A percentile compares a stretch with the other conserved stretches of the same genome.
These are phyloP conservation scores for Funneliformis geosporum DNA, from an alignment of 192 early-diverging fungal genomes.

Conservation along the genomic window DNA sequence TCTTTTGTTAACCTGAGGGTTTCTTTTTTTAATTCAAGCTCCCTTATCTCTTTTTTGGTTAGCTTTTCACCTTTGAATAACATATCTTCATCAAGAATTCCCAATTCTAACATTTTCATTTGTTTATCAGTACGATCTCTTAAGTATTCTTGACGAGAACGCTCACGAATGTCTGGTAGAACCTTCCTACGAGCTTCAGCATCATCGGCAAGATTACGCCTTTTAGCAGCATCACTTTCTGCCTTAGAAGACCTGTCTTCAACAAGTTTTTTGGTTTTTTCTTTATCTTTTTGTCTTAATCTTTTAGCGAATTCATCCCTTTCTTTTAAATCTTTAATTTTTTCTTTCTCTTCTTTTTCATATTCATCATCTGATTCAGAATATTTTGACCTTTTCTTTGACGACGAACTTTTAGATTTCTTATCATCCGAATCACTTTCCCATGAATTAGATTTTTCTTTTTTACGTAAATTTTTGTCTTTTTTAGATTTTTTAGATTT, in stretches of 20 bases:
- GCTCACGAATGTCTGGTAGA: constrained; percentile 77
- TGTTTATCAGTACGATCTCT: constrained; percentile 82
- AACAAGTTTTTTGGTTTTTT: constrained; percentile 74
- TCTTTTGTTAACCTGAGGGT: constrained; percentile 84
- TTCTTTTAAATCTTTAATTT: constrained; percentile 75
- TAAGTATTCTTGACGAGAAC: constrained; percentile 90
- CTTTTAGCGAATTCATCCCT: constrained; percentile 89
- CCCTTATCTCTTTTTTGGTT: constrained; percentile 72
- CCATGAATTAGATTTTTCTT: constrained; percentile 37
- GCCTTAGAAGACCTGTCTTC: constrained; percentile 70
- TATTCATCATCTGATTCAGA: constrained; percentile 50
- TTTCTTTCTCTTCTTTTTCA: constrained; percentile 52
- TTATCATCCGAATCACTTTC: constrained; percentile 41
- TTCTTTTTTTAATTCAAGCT: constrained; percentile 83
- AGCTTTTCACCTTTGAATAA: constrained; percentile 75
- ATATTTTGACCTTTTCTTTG: neutral
- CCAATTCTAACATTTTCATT: constrained; percentile 71
- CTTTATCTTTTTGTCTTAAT: constrained; percentile 79
- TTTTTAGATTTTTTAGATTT: constrained; percentile 50
- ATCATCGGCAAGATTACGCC: constrained; percentile 85
- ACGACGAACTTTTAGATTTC: constrained; percentile 32
- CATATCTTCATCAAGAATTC: constrained; percentile 86
- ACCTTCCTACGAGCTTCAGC: constrained; percentile 65
- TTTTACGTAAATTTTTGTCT: constrained; percentile 53
- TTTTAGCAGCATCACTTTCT: constrained; percentile 63